Evolutionary conservation across 2,329 filamentous ascomycete species (phyloP), one percentile per base, ranked within the genome.

Genomic region (Microsporum canis): DNA sequence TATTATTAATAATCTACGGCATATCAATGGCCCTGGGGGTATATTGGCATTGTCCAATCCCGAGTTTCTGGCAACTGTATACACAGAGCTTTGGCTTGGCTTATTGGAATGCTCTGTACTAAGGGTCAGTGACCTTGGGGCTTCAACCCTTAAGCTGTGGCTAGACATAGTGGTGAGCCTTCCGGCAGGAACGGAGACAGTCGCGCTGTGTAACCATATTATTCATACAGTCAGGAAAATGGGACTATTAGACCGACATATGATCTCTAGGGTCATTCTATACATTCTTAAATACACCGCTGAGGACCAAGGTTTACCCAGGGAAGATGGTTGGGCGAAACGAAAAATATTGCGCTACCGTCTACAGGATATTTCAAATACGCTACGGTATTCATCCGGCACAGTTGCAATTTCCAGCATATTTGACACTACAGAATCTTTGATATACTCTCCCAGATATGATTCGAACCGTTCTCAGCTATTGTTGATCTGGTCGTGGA

Each of bases 91-190:
- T 63, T 77, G 74, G 73, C 65, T 69, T 61, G 72, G 73, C 3
- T 69, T 77, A 61, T 68, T 69, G 36, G 64, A 64, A 12, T 76
- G 72, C 58, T 68, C 68, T 57, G 68, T 76, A 23, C 68, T 74
- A 34, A 65, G 64, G 12, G 68, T 73, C 36, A 64, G 62, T 29
- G 71, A 76, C 58, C 62, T 77, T 59, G 67, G 70, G 23, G 61
- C 63, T n/a, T 60, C 65, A 2, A 63, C 70, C 34, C 61, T 73
- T 27, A 65, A 71, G 31, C 57, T 61, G 7, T 76, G 73, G 73
- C 64, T 75, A 38, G 62, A 64, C 6, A 62, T 70, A 34, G 64
- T 76, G 29, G 38, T 68, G 43, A 63, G 63, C 38, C 63, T 61
- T 1, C 57, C 58, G 5, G 60, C 60, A 0, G 49, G 58, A 47